These are phyloP conservation scores for Pythium chondricola DNA, from an alignment of 352 stramenopile genomes.

Conservation along the genomic window DNA sequence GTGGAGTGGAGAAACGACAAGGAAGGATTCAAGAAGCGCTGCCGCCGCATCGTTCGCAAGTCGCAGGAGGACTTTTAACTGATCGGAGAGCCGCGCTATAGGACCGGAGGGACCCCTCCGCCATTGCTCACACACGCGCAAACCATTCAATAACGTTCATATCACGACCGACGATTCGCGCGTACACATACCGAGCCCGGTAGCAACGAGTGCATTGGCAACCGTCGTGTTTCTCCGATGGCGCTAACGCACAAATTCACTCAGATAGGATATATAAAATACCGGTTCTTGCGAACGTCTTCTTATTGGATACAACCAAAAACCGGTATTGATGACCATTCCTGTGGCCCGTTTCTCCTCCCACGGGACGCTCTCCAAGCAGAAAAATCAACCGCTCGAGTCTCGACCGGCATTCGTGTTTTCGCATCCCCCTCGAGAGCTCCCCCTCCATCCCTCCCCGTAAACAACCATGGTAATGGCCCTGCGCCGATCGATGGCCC, in stretches of 20 bases:
- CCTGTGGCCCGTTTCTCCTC: conserved; percentile 8
- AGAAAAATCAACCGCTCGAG: conserved; percentile 19
- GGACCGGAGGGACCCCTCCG: no score
- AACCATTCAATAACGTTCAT: no score
- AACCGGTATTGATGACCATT: conserved; percentile 9
- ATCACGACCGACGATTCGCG: no score
- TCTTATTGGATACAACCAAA: no score
- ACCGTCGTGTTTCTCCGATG: no score
- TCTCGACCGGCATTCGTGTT: background rate
- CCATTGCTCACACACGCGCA: no score
- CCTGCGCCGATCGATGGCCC: conserved; percentile 37
- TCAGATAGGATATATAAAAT: no score
- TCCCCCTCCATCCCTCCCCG: background rate
- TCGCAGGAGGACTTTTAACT: conserved; percentile 91
- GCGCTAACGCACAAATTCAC: no score
- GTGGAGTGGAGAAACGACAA: conserved; percentile 90
- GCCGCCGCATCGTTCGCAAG: conserved; percentile 87
- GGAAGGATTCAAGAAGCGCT: conserved; percentile 92
- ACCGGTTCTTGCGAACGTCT: no score
- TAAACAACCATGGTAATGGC: conserved; percentile 41
- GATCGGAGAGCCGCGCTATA: no score
- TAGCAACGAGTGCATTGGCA: no score
- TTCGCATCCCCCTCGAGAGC: background rate
- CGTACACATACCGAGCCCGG: no score
- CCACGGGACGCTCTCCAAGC: conserved; percentile 18